Conservation (phyloP, 768 basidiomycete species). For the Butyriboletus loyo region DNA sequence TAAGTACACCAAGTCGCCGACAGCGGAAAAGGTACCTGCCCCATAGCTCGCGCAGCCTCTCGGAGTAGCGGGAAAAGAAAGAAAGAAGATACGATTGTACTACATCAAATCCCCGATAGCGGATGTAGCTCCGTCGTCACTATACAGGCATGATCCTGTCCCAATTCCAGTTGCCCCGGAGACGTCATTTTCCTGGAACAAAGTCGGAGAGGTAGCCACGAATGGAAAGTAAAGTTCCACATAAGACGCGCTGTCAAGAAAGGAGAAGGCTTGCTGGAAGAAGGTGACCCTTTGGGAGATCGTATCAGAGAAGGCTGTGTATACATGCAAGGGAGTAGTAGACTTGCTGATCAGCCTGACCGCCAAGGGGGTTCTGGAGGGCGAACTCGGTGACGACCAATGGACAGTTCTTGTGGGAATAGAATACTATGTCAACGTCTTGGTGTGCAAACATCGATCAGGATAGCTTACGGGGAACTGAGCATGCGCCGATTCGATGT, state of each 20-base stretch:
- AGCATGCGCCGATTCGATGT: slow-evolving; percentile 24
- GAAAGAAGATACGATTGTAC: too few species aligned
- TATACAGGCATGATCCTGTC: slow-evolving; percentile 34
- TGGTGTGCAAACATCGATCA: background rate
- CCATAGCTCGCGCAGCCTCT: background rate
- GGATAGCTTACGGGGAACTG: slow-evolving; percentile 25
- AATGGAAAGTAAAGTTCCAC: slow-evolving; percentile 38
- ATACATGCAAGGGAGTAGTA: background rate
- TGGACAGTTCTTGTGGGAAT: slow-evolving; percentile 9
- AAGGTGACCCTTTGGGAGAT: slow-evolving; percentile 26
- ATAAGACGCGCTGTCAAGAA: slow-evolving; percentile 31
- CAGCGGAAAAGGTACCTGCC: background rate
- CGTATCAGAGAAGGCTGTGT: background rate
- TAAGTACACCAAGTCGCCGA: too few species aligned
- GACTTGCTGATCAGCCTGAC: slow-evolving; percentile 30
- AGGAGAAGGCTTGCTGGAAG: slow-evolving; percentile 33
- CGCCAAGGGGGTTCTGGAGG: slow-evolving; percentile 28
- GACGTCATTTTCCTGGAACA: slow-evolving; percentile 22
- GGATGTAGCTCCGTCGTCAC: slow-evolving; percentile 25
- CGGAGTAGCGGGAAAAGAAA: background rate
- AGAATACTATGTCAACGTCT: slow-evolving; percentile 1
- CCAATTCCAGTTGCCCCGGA: slow-evolving; percentile 15
- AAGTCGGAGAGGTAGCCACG: slow-evolving; percentile 28
- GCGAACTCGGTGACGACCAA: slow-evolving; percentile 34
- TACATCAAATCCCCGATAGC: slow-evolving; percentile 23